Evolutionary conservation across 2,329 filamentous ascomycete species (phyloP), one percentile per base, ranked within the genome.

Genomic region (Metarhizium humberi): DNA sequence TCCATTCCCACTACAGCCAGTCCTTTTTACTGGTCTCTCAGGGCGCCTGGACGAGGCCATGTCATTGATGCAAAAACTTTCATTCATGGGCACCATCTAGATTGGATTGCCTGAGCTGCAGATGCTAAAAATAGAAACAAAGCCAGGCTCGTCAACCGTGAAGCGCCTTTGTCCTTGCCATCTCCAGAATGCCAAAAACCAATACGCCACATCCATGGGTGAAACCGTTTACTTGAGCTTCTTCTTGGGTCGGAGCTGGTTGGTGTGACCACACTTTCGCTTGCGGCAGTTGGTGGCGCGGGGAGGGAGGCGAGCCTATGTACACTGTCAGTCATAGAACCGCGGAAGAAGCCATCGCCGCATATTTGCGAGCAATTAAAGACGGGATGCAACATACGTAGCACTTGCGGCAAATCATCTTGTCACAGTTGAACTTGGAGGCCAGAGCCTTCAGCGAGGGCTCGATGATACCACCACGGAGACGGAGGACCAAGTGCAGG

Each of bases 401-500:
- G 88, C 94, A 99, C 89, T 99, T 97, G 84, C 94, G 92, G 90
- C 94, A 97, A 80, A 97, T 96, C 88, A 92, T 92, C 88, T 96
- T 96, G 68, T 97, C 94, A 88, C 92, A 97, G 88, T 99, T 97
- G 86, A 95, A 97, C 85, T 96, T 96, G 82, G 87, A 92, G 73
- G 92, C 92, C 64, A 97, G 87, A 67, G 90, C 92, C 87, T 97
- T 97, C 71, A 97, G 87, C 71, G 92, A 96, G 70, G 94, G 94
- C 85, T 97, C 92, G 72, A 96, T 96, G 82, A 97, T 92, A 84
- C 92, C 92, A 84, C 92, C 92, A 84, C 92, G 92, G 70, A 97
- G 92, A 82, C 92, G 92, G 78, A 97, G 92, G 74, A 97, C 92
- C 73, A 97, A 79, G 81, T 97, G 92, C 69, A 97, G 92, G 65